Evolutionary conservation across 495 filamentous ascomycete genomes (phyloP), one percentile per base, ranked within the genome.

Genomic region (Penicillium bovifimosum): DNA sequence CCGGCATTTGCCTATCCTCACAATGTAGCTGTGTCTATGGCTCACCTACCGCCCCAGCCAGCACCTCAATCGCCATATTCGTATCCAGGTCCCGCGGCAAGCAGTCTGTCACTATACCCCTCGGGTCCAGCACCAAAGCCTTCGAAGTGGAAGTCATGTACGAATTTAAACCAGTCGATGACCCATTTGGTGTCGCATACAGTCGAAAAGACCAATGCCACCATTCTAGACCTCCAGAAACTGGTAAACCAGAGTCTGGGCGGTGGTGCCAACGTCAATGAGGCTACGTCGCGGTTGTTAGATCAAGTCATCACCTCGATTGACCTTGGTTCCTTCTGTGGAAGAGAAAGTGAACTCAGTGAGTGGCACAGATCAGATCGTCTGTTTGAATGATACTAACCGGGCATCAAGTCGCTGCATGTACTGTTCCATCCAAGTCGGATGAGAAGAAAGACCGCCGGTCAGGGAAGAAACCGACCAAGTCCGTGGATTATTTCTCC

Each of bases 241-340:
- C 35, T 62, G 9, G 50, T 62, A 6, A 34, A 41, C 5, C 53
- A 54, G n/a, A 53, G 60, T 26, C 13, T 62, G 1, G 20, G 45
- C 5, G 56, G 53, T 6, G 57, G 59, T n/a, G 32, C 52, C 11
- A 62, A 65, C 42, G 43, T 60, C 77, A 88, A 54, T 74, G 76
- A 34, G 62, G 68, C 43, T 5, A 55, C 60, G 7, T 52, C 58
- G 5, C 36, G 47, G 34, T 80, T 79, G 45, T 69, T 90, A 39
- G 74, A 86, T 63, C 58, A 77, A 27, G 75, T 88, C 16, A 77
- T 89, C 41, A 87, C 84, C 1, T 67, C 77, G 14, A 88, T 90
- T 18, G 87, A 92, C 64, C 73, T 70, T 13, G 84, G 86, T n/a
- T 72, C 67, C 11, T 87, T 83, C 47, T 68, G 66, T 52, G 83